A percentile compares a stretch with the other conserved stretches of the same genome.
Conservation (phyloP, 768 basidiomycete genomes). For the Trametopsis cervina region DNA sequence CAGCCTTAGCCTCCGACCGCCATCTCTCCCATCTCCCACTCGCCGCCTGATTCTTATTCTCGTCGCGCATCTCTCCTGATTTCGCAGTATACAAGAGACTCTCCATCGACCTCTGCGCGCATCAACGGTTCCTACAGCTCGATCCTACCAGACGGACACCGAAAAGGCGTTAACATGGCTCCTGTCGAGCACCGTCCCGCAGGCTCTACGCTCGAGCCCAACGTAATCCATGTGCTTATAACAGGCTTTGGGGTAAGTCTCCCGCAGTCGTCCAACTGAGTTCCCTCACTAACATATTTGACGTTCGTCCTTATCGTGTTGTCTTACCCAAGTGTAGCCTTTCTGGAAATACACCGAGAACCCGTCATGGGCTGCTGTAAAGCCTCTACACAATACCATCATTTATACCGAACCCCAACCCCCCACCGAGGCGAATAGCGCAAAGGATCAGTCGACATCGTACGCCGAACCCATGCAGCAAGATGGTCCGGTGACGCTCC, state of each 20-base stretch:
- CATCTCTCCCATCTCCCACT: too few relatives aligned
- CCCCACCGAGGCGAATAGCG: conserved; percentile 9
- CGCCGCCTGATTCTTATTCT: too few relatives aligned
- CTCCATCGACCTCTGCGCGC: too few relatives aligned
- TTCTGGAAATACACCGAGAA: conserved; percentile 30
- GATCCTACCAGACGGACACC: too few relatives aligned
- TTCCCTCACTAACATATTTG: conserved; percentile 8
- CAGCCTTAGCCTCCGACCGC: conserved; percentile 24
- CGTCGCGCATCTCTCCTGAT: too few relatives aligned
- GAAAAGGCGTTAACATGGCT: not conserved
- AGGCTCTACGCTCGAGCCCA: conserved; percentile 22
- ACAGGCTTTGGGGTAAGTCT: conserved; percentile 51
- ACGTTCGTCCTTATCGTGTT: too few relatives aligned
- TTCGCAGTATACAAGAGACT: too few relatives aligned
- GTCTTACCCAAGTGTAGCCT: conserved; percentile 18
- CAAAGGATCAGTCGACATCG: conserved; percentile 9
- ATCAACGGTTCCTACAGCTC: too few relatives aligned
- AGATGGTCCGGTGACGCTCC: conserved; percentile 7
- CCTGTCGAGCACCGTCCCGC: conserved; percentile 12
- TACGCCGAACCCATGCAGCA: conserved; percentile 13
- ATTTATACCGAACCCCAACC: conserved; percentile 29
- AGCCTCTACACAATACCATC: conserved; percentile 52
- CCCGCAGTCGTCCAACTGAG: not conserved
- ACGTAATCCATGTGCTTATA: conserved; percentile 38
- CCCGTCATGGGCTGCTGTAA: conserved; percentile 68